Evolutionary conservation across 1,139 yeast genomes (phyloP), one percentile per base, ranked within the genome.

Genomic region (Candida smagusa): DNA sequence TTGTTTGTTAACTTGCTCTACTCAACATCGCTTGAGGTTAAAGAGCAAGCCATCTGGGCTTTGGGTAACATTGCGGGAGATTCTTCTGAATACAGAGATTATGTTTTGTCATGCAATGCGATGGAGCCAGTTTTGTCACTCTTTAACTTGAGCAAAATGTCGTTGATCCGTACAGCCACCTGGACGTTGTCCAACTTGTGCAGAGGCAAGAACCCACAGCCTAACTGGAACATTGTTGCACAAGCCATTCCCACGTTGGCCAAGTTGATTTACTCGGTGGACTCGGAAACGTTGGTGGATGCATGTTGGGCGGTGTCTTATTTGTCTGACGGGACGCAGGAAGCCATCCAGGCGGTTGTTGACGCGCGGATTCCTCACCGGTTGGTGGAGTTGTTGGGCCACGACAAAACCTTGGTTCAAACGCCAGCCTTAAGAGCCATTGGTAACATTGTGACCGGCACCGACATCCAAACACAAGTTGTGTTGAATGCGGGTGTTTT

Each of bases 261-360:
- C 36, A 88, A 89, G 67, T 74, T 92, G 52, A 84, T 92, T 49
- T 92, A 84, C 62, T 86, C 95, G 9, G 78, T 84, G 49, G 98
- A 92, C 60, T 83, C 85, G 34, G 98, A 92, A 66, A 90, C 96
- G 26, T 72, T 92, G 56, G 89, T 89, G 46, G 98, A 92, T 65
- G 96, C 98, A 33, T 89, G 97, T 68, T 94, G 98, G 98, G 97
- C 98, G 19, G 90, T 94, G 39, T 87, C 96, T 2, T 94, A 92
- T 61, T 70, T 92, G 43, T 82, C 94, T 37, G 98, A 92, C 62
- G 98, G 98, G 33, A 79, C 95, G 28, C 74, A 87, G 48, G 92
- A 85, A 54, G 90, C 96, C 35, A 92, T 92, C 54, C 97, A 92
- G 68, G 96, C 97, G 7, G 97, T 94, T 36, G 85, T 94, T 48